These are phyloP conservation scores for Cynara cardunculus DNA, from an alignment of 129 eudicot species.

Conservation along the genomic window DNA sequence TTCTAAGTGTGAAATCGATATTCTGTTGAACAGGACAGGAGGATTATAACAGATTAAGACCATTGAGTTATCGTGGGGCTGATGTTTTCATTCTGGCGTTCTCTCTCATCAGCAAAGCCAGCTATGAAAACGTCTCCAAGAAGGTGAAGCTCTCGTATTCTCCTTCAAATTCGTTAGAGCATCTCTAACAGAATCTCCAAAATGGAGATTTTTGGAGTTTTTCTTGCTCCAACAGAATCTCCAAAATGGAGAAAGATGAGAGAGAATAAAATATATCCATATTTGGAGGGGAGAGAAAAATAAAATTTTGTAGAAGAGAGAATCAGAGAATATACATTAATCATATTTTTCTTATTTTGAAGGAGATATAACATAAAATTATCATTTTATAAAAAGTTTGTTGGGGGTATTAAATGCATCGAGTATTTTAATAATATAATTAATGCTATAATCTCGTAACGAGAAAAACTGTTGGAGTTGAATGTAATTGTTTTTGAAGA, in stretches of 20 bases:
- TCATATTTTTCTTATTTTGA: neutral
- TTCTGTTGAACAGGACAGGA: conserved; percentile 44
- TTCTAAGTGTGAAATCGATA: neutral
- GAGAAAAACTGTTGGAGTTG: neutral
- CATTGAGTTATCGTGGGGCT: conserved; percentile 57
- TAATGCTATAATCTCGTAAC: neutral
- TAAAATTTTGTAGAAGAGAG: too few species aligned
- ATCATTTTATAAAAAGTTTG: neutral
- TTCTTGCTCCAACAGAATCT: neutral
- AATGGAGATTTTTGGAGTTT: too few species aligned
- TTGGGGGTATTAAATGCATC: neutral
- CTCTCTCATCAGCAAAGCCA: conserved; percentile 58
- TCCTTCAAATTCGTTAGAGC: neutral
- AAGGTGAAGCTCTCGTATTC: conserved; percentile 28
- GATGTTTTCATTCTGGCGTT: conserved; percentile 55
- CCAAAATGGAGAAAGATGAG: neutral
- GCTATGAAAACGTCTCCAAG: conserved; percentile 51
- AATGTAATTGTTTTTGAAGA: neutral
- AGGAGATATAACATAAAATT: neutral
- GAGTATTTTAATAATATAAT: too few species aligned
- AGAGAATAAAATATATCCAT: too few species aligned
- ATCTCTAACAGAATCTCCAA: neutral
- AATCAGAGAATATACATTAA: too few species aligned
- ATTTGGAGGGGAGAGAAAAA: too few species aligned
- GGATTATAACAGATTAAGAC: conserved; percentile 59